These are phyloP conservation scores for Scutellaria minor DNA, from an alignment of 257 asterid genomes.

Conservation along the genomic window DNA sequence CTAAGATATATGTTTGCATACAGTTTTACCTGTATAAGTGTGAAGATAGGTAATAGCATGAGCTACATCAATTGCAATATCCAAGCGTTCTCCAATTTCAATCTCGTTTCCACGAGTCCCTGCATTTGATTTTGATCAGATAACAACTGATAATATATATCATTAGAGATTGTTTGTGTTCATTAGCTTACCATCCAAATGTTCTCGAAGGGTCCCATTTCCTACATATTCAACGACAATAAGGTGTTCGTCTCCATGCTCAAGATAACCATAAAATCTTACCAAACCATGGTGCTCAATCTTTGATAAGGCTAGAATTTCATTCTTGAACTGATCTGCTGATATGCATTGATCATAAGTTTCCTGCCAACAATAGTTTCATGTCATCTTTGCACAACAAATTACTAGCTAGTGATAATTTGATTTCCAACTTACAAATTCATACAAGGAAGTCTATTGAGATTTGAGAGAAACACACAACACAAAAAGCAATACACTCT, in stretches of 20 bases:
- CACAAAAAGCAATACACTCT: slow-evolving; percentile 4
- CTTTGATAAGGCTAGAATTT: slow-evolving; percentile 57
- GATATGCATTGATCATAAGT: slow-evolving; percentile 41
- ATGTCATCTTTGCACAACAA: not conserved
- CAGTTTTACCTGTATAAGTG: slow-evolving; percentile 58
- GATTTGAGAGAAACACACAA: not conserved
- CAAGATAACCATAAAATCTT: slow-evolving; percentile 60
- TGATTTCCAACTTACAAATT: not conserved
- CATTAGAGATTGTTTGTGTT: not conserved
- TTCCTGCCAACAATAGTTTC: slow-evolving; percentile 44
- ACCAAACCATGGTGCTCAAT: slow-evolving; percentile 75
- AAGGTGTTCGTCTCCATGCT: slow-evolving; percentile 59
- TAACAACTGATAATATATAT: too few relatives aligned
- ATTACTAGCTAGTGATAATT: not conserved
- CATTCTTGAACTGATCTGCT: slow-evolving; percentile 60
- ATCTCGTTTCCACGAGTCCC: slow-evolving; percentile 53
- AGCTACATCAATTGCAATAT: slow-evolving; percentile 73
- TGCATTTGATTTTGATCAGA: slow-evolving; percentile 36
- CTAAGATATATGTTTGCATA: not conserved
- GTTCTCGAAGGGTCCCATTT: slow-evolving; percentile 76
- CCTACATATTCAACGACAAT: slow-evolving; percentile 63
- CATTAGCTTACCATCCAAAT: slow-evolving; percentile 65
- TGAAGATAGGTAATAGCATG: slow-evolving; percentile 82
- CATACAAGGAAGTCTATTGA: slow-evolving; percentile 7
- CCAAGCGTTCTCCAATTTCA: slow-evolving; percentile 64